Conservation (phyloP, 192 early-diverging fungal species). For the Pilaira anomala region DNA sequence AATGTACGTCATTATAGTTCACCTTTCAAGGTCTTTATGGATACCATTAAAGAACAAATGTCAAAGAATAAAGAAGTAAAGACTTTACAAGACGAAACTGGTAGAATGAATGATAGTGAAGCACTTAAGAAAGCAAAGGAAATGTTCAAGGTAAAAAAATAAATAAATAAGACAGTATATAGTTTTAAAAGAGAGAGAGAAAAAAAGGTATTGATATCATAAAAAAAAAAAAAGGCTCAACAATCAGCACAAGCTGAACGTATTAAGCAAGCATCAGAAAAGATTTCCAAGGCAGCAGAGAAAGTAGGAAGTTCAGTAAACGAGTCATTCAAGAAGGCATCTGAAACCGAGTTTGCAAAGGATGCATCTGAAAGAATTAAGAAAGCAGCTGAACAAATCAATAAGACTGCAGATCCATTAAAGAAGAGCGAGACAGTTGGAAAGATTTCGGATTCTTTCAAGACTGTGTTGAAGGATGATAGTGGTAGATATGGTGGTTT, state of each 20-base stretch:
- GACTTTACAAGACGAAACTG: constrained; percentile 78
- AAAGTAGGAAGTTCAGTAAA: constrained; percentile 63
- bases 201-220: not conserved
- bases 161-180: too few relatives aligned
- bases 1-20: constrained; percentile 33
- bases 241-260: constrained; percentile 45
- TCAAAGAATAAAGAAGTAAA: constrained; percentile 95
- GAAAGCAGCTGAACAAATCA: constrained; percentile 33
- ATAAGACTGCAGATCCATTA: constrained; percentile 36
- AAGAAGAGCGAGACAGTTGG: constrained; percentile 48
- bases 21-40: constrained; percentile 78
- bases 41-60: constrained; percentile 88
- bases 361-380: constrained; percentile 68
- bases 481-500: constrained; percentile 72
- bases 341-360: constrained; percentile 76
- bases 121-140: constrained; percentile 85
- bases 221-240: constrained; percentile 16
- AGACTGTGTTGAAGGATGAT: constrained; percentile 69
- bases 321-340: constrained; percentile 62
- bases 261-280: constrained; percentile 59
- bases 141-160: constrained; percentile 49
- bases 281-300: constrained; percentile 68
- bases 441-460: constrained; percentile 59
- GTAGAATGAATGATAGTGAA: constrained; percentile 81
- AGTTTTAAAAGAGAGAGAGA: constrained; percentile 6